A percentile compares a stretch with the other conserved stretches of the same genome.
Conservation (phyloP, 805 yeast genomes). For the Barnettozyma vustinii region DNA sequence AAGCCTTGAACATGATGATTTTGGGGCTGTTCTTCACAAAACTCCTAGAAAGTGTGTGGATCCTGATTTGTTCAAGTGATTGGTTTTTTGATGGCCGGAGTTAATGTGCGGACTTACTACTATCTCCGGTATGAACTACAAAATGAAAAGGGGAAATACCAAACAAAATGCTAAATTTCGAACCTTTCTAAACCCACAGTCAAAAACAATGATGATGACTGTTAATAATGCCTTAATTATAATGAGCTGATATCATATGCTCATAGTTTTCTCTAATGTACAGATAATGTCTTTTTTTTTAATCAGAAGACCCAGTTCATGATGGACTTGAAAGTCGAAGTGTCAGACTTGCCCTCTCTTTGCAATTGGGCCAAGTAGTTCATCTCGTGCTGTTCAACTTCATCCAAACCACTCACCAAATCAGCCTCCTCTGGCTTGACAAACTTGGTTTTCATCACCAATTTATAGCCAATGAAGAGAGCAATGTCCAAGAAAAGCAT, state of each 20-base stretch:
- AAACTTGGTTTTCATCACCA: constrained; percentile 40
- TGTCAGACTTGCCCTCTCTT: constrained; percentile 3
- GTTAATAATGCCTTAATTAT: not conserved
- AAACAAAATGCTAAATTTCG: too few relatives aligned
- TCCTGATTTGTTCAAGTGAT: not conserved
- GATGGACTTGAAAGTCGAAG: not conserved
- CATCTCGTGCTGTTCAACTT: constrained; percentile 38
- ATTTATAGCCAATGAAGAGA: constrained; percentile 44
- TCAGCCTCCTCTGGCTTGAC: constrained; percentile 46
- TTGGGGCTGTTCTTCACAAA: not conserved
- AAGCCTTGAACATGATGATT: constrained; percentile 4
- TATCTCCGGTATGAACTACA: not conserved
- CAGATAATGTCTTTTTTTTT: not conserved
- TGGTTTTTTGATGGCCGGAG: not conserved
- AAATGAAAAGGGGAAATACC: too few relatives aligned
- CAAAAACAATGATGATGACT: not conserved
- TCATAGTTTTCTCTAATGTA: not conserved
- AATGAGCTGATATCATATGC: too few relatives aligned
- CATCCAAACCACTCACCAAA: constrained; percentile 34
- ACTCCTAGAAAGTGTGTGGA: not conserved
- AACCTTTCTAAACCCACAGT: not conserved
- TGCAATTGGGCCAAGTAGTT: constrained; percentile 14
- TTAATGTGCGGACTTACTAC: not conserved
- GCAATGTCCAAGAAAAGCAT: constrained; percentile 57
- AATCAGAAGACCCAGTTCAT: constrained; percentile 17